A percentile compares a stretch with the other conserved stretches of the same genome.
Evolutionary conservation across 2,329 filamentous ascomycete species (phyloP).

Genomic region (Dactylella cylindrospora): DNA sequence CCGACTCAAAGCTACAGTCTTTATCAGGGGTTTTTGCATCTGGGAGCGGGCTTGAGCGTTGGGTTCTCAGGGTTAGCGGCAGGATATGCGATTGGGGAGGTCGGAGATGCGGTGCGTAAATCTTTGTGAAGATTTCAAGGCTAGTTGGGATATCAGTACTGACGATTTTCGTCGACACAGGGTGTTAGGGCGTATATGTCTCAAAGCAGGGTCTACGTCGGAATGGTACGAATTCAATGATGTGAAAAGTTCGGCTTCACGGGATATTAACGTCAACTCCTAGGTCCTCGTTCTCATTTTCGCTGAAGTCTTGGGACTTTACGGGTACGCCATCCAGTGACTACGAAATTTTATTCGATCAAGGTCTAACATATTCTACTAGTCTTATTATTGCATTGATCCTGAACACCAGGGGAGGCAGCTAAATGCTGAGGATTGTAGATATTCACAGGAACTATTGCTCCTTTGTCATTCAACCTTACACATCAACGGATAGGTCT

Average conservation of each 20-base stretch:
- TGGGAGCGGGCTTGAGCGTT: slow-evolving; percentile 85
- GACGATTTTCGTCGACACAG: slow-evolving; percentile 53
- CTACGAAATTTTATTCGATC: background rate
- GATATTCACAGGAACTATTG: background rate
- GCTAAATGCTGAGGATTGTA: too few species aligned
- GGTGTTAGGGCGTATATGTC: slow-evolving; percentile 92
- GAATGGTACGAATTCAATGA: slow-evolving; percentile 88
- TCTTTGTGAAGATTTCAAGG: background rate
- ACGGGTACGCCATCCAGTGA: slow-evolving; percentile 65
- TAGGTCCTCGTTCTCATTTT: slow-evolving; percentile 65
- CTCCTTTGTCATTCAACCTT: background rate
- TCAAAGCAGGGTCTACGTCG: slow-evolving; percentile 92
- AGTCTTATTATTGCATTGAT: slow-evolving; percentile 46
- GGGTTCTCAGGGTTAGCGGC: slow-evolving; percentile 90
- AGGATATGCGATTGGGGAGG: slow-evolving; percentile 93
- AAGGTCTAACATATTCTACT: background rate
- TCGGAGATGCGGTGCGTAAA: slow-evolving; percentile 75
- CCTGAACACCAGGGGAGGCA: slow-evolving; percentile 48
- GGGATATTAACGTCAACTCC: background rate
- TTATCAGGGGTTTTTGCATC: slow-evolving; percentile 90
- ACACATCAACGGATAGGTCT: too few species aligned
- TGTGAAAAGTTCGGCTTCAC: background rate
- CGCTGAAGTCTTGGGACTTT: slow-evolving; percentile 92
- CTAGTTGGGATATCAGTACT: slow-evolving; percentile 35
- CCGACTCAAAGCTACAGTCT: slow-evolving; percentile 71